Evolutionary conservation across 2,329 filamentous ascomycete species (phyloP).

Genomic region (Chaetomium sp.): DNA sequence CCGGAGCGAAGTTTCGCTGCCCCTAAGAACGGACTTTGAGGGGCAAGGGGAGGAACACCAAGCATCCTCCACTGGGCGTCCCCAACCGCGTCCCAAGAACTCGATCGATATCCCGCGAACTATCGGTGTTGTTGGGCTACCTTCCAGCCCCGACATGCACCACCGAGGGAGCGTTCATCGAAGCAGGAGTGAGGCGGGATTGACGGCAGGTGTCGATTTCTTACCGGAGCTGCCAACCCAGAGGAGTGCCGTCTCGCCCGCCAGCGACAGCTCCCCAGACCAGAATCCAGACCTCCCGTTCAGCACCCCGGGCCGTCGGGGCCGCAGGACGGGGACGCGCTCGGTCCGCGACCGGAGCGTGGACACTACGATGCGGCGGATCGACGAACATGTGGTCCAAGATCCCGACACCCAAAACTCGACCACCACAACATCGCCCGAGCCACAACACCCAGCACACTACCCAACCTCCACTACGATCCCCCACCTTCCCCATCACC

Average conservation of each 20-base stretch:
- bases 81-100: conserved; percentile 2
- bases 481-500: not conserved
- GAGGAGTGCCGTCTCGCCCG: not conserved
- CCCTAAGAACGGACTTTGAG: not conserved
- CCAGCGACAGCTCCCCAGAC: conserved; percentile 29
- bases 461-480: not conserved
- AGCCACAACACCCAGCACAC: not conserved
- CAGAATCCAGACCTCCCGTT: conserved; percentile 24
- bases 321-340: conserved; percentile 14
- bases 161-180: conserved; percentile 20
- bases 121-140: conserved; percentile 23
- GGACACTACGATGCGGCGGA: conserved; percentile 29
- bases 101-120: conserved; percentile 14
- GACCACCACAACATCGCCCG: conserved; percentile 5
- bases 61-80: not conserved
- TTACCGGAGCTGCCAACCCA: conserved; percentile 12
- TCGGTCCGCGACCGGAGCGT: conserved; percentile 26
- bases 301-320: conserved; percentile 8
- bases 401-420: conserved; percentile 6
- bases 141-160: conserved; percentile 30
- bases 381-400: conserved; percentile 26
- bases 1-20: conserved; percentile 20
- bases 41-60: conserved; percentile 4
- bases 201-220: not conserved
- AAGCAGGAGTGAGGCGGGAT: conserved; percentile 17